Conservation (phyloP, 495 filamentous ascomycete genomes). For the Poronia punctata region DNA sequence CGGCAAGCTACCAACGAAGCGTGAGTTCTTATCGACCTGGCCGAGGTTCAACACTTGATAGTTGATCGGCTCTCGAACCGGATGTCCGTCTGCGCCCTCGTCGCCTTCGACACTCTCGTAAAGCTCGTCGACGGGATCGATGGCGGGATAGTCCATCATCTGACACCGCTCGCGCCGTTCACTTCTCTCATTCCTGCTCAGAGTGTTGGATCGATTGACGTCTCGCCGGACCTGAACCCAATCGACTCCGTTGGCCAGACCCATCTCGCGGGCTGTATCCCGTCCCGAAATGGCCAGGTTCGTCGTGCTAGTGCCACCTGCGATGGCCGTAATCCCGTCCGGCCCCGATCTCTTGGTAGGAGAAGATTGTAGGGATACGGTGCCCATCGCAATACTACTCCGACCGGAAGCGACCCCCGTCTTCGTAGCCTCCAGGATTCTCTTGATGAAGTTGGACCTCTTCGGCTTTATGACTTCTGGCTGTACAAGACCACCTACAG, state of each 20-base stretch:
- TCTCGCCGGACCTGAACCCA: constrained; percentile 96
- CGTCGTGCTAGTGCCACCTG: constrained; percentile 36
- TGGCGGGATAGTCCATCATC: constrained; percentile 84
- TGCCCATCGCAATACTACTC: constrained; percentile 68
- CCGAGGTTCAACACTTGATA: constrained; percentile 71
- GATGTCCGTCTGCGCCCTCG: constrained; percentile 77
- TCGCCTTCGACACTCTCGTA: constrained; percentile 83
- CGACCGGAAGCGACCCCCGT: constrained; percentile 86
- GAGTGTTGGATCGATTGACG: constrained; percentile 87
- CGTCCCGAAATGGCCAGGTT: constrained; percentile 27
- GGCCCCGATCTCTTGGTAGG: constrained; percentile 19
- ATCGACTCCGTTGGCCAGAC: constrained; percentile 58
- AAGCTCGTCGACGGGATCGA: constrained; percentile 83
- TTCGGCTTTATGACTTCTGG: constrained; percentile 61
- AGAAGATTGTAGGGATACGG: constrained; percentile 28
- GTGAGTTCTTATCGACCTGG: constrained; percentile 90
- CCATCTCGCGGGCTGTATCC: constrained; percentile 60
- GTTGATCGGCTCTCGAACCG: constrained; percentile 75
- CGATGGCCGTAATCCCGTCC: constrained; percentile 44
- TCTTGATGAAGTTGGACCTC: constrained; percentile 93
- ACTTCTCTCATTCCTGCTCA: constrained; percentile 77
- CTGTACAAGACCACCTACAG: constrained; percentile 72
- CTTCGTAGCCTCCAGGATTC: constrained; percentile 90
- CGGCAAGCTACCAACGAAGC: constrained; percentile 87
- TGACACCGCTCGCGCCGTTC: constrained; percentile 89